phyloP scores from a whole-genome alignment of 1,284 basidiomycete genomes.

The Rhodotorula mucilaginosa region DNA sequence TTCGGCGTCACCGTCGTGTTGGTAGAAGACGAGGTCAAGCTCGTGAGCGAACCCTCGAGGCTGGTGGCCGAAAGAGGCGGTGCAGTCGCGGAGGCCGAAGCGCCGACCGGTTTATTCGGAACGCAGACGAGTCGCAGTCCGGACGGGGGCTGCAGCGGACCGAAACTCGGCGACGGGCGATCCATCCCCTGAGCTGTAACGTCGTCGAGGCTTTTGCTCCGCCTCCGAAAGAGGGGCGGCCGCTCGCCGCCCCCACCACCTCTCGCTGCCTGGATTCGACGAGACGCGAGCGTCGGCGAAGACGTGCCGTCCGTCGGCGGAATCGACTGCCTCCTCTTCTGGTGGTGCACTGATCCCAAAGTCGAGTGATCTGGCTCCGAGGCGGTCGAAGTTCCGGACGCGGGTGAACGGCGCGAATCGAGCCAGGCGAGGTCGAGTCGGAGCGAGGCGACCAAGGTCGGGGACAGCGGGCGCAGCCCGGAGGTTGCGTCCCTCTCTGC shows the following conservation, averaged over 20 bases:
- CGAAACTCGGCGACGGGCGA: not conserved
- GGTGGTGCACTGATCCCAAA: no score
- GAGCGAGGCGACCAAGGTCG: constrained; percentile 10
- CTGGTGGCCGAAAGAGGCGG: not conserved
- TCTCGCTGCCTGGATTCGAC: constrained; percentile 11
- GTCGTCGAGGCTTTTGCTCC: constrained; percentile 33
- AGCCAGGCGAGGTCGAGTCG: constrained; percentile 15
- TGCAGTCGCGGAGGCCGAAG: no score
- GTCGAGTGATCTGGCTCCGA: not conserved
- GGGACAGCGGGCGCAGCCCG: not conserved
- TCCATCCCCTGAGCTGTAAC: not conserved
- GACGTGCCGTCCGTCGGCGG: no score
- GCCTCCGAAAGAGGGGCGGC: constrained; percentile 14
- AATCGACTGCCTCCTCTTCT: no score
- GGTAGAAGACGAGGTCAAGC: not conserved
- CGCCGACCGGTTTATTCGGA: not conserved
- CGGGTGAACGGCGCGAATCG: not conserved
- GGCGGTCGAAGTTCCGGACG: not conserved
- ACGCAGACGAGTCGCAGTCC: not conserved
- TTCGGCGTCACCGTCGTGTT: not conserved
- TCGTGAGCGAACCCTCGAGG: not conserved
- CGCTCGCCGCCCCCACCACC: not conserved
- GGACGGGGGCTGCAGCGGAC: not conserved
- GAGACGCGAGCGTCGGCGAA: constrained; percentile 23
- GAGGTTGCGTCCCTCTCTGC: not conserved